Evolutionary conservation across 2,329 filamentous ascomycete genomes (phyloP).

Genomic region (Coccinonectria pachysandricola): DNA sequence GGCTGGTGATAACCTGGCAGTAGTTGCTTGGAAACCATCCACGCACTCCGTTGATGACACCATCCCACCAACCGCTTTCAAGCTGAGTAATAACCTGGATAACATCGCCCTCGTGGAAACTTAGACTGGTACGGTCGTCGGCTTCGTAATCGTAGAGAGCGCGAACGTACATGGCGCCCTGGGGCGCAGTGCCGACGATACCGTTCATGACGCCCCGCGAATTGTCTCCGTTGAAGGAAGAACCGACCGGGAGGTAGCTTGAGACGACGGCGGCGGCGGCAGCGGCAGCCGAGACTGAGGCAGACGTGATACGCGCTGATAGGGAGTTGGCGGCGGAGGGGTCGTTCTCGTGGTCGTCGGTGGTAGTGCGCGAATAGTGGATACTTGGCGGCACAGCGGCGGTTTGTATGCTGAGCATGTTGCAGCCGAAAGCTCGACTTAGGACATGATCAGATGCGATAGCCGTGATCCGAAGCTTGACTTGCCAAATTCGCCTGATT

Average conservation of each 20-base stretch:
- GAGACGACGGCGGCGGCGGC: constrained; percentile 14
- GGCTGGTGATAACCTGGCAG: constrained; percentile 72
- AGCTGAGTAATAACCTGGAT: constrained; percentile 98
- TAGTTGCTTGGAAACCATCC: constrained; percentile 99
- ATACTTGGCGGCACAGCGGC: constrained; percentile 22
- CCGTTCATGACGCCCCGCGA: constrained; percentile 44
- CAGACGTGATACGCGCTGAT: constrained; percentile 18
- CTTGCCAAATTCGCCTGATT: no score
- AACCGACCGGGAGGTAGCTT: no score
- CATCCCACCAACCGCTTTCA: constrained; percentile 99
- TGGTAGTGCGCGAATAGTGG: constrained; percentile 21
- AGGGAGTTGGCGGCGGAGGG: constrained; percentile 20
- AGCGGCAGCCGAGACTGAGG: constrained; percentile 16
- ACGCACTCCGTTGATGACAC: constrained; percentile 89
- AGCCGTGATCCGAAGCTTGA: constrained; percentile 21
- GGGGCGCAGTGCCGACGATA: constrained; percentile 47
- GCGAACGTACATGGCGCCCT: constrained; percentile 76
- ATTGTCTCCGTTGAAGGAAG: no score
- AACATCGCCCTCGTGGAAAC: constrained; percentile 92
- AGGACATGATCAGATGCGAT: constrained; percentile 25
- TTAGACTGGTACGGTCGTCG: constrained; percentile 91
- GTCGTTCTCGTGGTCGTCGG: constrained; percentile 8
- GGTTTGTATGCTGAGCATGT: constrained; percentile 22
- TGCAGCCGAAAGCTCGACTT: constrained; percentile 23
- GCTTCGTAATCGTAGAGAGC: constrained; percentile 97